Conservation (phyloP, 1,139 yeast species). For the Geotrichum australiense region DNA sequence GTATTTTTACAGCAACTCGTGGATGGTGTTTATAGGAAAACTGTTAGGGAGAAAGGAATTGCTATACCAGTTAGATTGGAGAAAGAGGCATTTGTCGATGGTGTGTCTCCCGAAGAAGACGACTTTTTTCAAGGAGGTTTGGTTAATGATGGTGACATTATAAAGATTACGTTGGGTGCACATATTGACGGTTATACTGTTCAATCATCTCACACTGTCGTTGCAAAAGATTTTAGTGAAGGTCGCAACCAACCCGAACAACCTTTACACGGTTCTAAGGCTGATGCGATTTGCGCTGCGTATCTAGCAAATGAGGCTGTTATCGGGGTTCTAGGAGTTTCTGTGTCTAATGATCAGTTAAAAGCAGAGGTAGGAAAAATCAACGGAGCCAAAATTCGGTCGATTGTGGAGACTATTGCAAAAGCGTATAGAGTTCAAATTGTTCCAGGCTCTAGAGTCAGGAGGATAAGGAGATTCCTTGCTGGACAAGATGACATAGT, state of each 20-base stretch:
- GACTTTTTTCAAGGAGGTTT: conserved; percentile 45
- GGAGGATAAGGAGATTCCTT: conserved; percentile 85
- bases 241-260: conserved; percentile 47
- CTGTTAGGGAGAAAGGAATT: conserved; percentile 58
- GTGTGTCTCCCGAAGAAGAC: conserved; percentile 82
- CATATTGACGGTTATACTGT: conserved; percentile 89
- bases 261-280: conserved; percentile 75
- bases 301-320: conserved; percentile 84
- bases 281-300: conserved; percentile 86
- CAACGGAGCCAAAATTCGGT: conserved; percentile 63
- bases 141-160: conserved; percentile 69
- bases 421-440: conserved; percentile 72
- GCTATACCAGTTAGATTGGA: conserved; percentile 87
- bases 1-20: conserved; percentile 45
- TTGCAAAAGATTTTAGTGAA: conserved; percentile 50
- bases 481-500: conserved; percentile 94
- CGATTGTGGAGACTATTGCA: conserved; percentile 75
- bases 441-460: conserved; percentile 86
- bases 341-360: conserved; percentile 58
- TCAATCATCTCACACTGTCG: conserved; percentile 76
- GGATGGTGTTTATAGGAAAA: conserved; percentile 25
- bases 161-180: conserved; percentile 68
- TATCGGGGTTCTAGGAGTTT: conserved; percentile 63
- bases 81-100: conserved; percentile 67
- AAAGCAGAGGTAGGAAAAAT: conserved; percentile 44